Base-by-base conservation (phyloP, 2,329 filamentous ascomycete species). In the Hawksworthiomyces lignivorus region DNA sequence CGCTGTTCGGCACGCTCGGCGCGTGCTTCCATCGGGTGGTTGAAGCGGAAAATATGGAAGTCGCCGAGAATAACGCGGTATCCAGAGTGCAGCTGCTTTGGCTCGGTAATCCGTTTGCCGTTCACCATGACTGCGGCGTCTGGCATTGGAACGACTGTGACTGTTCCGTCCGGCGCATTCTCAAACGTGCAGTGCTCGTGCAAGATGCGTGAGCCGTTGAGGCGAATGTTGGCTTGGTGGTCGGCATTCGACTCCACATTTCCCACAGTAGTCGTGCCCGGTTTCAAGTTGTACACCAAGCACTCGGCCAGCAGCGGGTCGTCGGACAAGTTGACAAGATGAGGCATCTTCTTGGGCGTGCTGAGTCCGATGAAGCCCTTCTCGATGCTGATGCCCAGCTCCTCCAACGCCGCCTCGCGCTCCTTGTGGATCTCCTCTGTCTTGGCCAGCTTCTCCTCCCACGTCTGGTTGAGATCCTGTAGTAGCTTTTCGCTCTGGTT, bases 101-200 rank as follows among this genome's bases (percentile, higher is more conserved):
- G 82, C 55, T 89, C 88, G 41, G 88, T 80, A 41, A 97, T 85
- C 15, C 89, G 84, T 50, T 90, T 77, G 44, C 92, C 92, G 55
- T 98, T 98, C 39, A 98, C 87, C 92, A 98, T 98, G 44, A 98
- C 87, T 10, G 89, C 87, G 1, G 92, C 92, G n/a, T 87, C 87
- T 53, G 94, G 87, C 47, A 76, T 82, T 0, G 92, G 92, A 24
- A 94, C 76, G 17, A 98, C 71, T 0, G 87, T 96, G n/a, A 98
- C 92, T 3, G 85, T 80, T 41, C 90, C 92, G 54, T 98, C 90
- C 4, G 83, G 68, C 20, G 63, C 65, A 55, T 98, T 95, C 51
- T 98, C 90, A 56, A 98, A 96, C 1, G 76, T 82, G 62, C 92
- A 98, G 62, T 98, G 92, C 39, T 96, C 84, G 47, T 87, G 80